phyloP scores from a whole-genome alignment of 495 filamentous ascomycete species.

The Tuber magnatum region DNA sequence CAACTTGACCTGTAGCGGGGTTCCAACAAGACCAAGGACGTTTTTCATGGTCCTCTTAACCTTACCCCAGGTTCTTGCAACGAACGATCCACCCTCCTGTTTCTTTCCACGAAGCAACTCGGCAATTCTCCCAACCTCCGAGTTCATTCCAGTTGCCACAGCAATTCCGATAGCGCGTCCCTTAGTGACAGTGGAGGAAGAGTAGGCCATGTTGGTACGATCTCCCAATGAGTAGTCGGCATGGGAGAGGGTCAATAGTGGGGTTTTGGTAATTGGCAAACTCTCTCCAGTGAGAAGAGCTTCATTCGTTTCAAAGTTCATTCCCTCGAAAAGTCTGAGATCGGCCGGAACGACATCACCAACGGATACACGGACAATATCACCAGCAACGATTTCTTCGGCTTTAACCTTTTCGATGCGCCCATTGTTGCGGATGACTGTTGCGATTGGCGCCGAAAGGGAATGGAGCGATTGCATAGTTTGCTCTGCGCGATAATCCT shows the following conservation, averaged over 20 bases:
- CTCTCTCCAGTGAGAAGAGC: conserved; percentile 71
- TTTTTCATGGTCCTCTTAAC: conserved; percentile 43
- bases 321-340: conserved; percentile 56
- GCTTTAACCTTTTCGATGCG: conserved; percentile 53
- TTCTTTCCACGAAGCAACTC: conserved; percentile 51
- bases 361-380: conserved; percentile 61
- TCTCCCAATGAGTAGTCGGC: conserved; percentile 52
- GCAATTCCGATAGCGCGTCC: conserved; percentile 63
- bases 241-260: conserved; percentile 41
- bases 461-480: conserved; percentile 63
- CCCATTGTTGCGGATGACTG: conserved; percentile 55
- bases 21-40: conserved; percentile 61
- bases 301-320: conserved; percentile 69
- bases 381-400: conserved; percentile 59
- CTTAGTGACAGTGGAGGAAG: conserved; percentile 64
- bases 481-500: conserved; percentile 68
- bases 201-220: conserved; percentile 63
- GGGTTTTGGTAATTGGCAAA: conserved; percentile 58
- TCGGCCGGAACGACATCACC: conserved; percentile 69
- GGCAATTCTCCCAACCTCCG: conserved; percentile 66
- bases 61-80: conserved; percentile 41
- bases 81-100: conserved; percentile 29
- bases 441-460: conserved; percentile 61
- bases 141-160: conserved; percentile 64
- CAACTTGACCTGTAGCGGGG: conserved; percentile 60